A percentile compares a stretch with the other conserved stretches of the same genome.
Evolutionary conservation across 805 yeast genomes (phyloP).

Genomic region (Teunomyces gatunensis): DNA sequence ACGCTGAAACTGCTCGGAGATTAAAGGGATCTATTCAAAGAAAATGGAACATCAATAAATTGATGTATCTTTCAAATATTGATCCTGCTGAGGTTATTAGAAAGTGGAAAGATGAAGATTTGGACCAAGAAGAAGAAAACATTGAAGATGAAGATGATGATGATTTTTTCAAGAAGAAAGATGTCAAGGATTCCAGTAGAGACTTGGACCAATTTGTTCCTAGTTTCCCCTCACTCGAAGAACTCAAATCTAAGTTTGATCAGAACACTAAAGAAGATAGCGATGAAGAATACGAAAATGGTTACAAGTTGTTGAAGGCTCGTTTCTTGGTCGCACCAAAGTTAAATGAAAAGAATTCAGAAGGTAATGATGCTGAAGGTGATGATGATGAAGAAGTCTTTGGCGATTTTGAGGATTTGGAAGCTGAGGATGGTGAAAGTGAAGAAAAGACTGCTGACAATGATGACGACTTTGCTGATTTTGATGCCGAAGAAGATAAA

Average conservation of each 20-base stretch:
- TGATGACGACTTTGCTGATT: constrained; percentile 50
- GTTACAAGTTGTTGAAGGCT: constrained; percentile 39
- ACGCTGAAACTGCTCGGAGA: constrained; percentile 55
- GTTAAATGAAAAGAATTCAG: constrained; percentile 23
- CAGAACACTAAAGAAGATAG: constrained; percentile 22
- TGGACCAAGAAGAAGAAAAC: constrained; percentile 39
- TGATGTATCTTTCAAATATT: constrained; percentile 75
- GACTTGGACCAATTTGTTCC: constrained; percentile 40
- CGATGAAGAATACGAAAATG: constrained; percentile 41
- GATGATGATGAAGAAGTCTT: constrained; percentile 29
- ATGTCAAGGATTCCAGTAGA: constrained; percentile 19
- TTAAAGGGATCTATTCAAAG: constrained; percentile 52
- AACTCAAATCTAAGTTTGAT: constrained; percentile 46
- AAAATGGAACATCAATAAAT: constrained; percentile 77
- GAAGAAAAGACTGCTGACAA: constrained; percentile 20
- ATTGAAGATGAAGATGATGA: constrained; percentile 39
- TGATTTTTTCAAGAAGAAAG: constrained; percentile 55
- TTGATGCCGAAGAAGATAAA: constrained; percentile 47
- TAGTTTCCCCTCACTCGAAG: constrained; percentile 39
- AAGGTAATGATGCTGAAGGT: constrained; percentile 23
- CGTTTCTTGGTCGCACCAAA: constrained; percentile 58
- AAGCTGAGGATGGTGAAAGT: constrained; percentile 27
- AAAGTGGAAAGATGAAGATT: constrained; percentile 64
- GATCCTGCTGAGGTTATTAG: constrained; percentile 68
- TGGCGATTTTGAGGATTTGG: constrained; percentile 44